These are phyloP conservation scores for Beauveria brongniartii DNA, from an alignment of 2,329 filamentous ascomycete genomes.

Conservation along the genomic window DNA sequence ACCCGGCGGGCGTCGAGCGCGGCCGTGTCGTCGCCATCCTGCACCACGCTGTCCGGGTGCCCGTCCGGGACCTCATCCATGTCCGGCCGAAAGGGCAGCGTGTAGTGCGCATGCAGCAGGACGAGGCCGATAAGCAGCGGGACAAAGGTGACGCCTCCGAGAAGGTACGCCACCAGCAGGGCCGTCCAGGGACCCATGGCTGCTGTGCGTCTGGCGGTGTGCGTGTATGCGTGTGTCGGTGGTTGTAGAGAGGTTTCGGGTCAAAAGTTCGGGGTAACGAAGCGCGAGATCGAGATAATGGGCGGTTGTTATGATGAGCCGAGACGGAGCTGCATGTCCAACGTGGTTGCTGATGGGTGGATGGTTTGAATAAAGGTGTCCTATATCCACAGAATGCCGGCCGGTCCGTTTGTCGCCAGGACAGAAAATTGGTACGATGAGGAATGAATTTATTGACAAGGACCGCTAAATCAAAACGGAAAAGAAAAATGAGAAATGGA, in stretches of 20 bases:
- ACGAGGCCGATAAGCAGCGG: constrained; percentile 59
- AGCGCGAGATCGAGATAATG: no score
- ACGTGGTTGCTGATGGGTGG: neutral
- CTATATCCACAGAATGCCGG: neutral
- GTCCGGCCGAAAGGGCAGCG: constrained; percentile 46
- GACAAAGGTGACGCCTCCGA: constrained; percentile 83
- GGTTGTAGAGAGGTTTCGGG: neutral
- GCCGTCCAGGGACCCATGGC: constrained; percentile 43
- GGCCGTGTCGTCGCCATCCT: constrained; percentile 56
- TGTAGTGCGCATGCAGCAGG: constrained; percentile 60
- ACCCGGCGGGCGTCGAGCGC: constrained; percentile 54
- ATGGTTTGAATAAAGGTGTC: constrained; percentile 3
- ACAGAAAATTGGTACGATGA: neutral
- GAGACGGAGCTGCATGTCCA: constrained; percentile 6
- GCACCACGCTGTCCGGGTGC: constrained; percentile 37
- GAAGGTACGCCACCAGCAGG: constrained; percentile 68
- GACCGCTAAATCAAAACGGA: neutral
- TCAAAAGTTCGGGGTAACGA: neutral
- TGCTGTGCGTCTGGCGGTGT: neutral
- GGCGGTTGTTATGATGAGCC: neutral
- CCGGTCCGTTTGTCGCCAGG: neutral
- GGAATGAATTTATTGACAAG: neutral
- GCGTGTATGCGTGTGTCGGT: neutral
- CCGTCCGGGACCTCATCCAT: constrained; percentile 26
- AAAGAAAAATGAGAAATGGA: neutral